Conservation (phyloP, 495 filamentous ascomycete species). For the Podospora bellae-mahoneyi region DNA sequence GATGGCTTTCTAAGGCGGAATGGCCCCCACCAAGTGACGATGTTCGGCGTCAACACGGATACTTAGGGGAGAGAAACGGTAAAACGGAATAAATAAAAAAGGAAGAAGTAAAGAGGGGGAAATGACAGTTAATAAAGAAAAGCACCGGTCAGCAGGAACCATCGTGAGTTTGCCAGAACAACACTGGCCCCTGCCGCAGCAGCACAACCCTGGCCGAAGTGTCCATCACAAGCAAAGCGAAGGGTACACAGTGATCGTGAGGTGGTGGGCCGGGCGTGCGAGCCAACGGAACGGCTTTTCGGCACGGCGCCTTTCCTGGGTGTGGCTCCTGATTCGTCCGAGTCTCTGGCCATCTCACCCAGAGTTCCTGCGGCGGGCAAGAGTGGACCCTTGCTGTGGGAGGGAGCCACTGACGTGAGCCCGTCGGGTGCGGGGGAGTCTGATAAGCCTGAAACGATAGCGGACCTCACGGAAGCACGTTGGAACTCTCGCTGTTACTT, state of each 20-base stretch:
- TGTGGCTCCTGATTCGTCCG: neutral
- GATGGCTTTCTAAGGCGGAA: neutral
- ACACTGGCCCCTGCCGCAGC: neutral
- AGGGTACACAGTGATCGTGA: neutral
- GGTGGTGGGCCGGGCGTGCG: slow-evolving; percentile 4
- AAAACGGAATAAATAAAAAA: neutral
- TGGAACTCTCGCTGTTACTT: slow-evolving; percentile 11
- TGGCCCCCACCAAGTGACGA: neutral
- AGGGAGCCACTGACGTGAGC: slow-evolving; percentile 15
- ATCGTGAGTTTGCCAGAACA: neutral
- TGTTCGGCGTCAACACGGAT: neutral
- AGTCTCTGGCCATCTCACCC: neutral
- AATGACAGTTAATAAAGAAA: neutral
- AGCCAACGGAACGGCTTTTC: slow-evolving; percentile 3
- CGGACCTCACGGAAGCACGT: slow-evolving; percentile 7
- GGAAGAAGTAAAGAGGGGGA: neutral
- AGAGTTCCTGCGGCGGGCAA: neutral
- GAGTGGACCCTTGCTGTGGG: neutral
- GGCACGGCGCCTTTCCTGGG: neutral
- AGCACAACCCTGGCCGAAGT: neutral
- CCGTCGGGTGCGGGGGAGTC: slow-evolving; percentile 11
- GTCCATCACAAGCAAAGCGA: neutral
- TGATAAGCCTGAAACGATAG: slow-evolving; percentile 7
- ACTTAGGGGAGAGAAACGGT: neutral
- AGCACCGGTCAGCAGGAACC: neutral